Evolutionary conservation across 192 early-diverging fungal species (phyloP).

Genomic region (Linnemannia exigua): DNA sequence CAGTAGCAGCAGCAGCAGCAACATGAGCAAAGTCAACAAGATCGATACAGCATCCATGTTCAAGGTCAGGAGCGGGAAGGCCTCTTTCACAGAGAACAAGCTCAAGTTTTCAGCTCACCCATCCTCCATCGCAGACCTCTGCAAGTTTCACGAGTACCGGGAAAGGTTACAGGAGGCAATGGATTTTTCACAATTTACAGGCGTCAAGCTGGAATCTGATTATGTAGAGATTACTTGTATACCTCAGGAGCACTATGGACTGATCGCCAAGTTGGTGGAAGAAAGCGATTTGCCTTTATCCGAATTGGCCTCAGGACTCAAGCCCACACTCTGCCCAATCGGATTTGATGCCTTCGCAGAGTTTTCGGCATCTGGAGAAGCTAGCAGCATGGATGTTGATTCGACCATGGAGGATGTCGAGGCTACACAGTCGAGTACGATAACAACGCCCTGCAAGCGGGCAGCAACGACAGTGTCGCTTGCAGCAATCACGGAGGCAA

Average conservation of each 20-base stretch:
- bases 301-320: conserved; percentile 21
- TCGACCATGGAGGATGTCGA: background rate
- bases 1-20: background rate
- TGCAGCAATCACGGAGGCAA: conserved; percentile 40
- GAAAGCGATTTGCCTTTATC: conserved; percentile 32
- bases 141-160: conserved; percentile 46
- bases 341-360: conserved; percentile 39
- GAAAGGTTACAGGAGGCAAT: conserved; percentile 27
- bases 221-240: conserved; percentile 38
- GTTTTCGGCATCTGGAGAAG: background rate
- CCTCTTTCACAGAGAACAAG: conserved; percentile 45
- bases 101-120: conserved; percentile 47
- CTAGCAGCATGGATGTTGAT: conserved; percentile 35
- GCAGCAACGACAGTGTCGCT: conserved; percentile 25
- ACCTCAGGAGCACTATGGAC: conserved; percentile 30
- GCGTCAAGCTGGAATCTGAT: background rate
- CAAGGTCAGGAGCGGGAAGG: conserved; percentile 48
- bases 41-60: conserved; percentile 48
- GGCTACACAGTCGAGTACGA: background rate
- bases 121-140: conserved; percentile 38
- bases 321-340: conserved; percentile 34
- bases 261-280: conserved; percentile 47
- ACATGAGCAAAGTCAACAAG: conserved; percentile 39
- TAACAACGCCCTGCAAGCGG: background rate
- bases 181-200: conserved; percentile 12